phyloP scores from a whole-genome alignment of 108 stramenopile genomes.

The Skeletonema marinoi region DNA sequence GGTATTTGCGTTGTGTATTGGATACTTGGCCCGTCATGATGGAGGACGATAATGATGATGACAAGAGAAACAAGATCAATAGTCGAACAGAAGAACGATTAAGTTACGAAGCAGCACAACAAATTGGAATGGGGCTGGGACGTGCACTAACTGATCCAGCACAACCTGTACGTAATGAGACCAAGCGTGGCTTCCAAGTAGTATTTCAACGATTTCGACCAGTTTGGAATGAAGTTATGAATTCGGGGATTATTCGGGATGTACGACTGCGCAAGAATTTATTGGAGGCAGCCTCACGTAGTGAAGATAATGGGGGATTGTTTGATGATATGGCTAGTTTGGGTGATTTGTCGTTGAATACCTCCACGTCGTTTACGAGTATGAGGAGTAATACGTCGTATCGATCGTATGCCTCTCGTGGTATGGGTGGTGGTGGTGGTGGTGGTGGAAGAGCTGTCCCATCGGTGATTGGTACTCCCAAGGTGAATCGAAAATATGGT shows the following conservation, averaged over 20 bases:
- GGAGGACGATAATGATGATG: not conserved
- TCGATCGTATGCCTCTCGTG: conserved; percentile 39
- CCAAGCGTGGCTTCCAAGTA: conserved; percentile 60
- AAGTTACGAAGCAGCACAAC: conserved; percentile 29
- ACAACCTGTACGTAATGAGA: conserved; percentile 62
- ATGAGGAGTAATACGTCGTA: conserved; percentile 31
- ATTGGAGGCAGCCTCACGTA: conserved; percentile 35
- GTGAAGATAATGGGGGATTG: conserved; percentile 39
- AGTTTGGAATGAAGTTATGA: conserved; percentile 60
- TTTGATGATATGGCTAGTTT: conserved; percentile 40
- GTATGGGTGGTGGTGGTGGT: not conserved
- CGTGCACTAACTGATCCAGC: conserved; percentile 69
- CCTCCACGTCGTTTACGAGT: conserved; percentile 47
- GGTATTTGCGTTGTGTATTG: conserved; percentile 66
- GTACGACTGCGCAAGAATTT: conserved; percentile 56
- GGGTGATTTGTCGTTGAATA: conserved; percentile 42
- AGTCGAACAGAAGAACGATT: conserved; percentile 36
- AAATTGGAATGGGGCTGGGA: conserved; percentile 61
- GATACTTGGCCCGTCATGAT: conserved; percentile 54
- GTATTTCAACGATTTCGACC: conserved; percentile 54
- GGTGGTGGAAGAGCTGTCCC: conserved; percentile 14
- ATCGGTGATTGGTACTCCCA: conserved; percentile 35
- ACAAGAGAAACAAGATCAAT: conserved; percentile 39
- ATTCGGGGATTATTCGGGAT: conserved; percentile 53
- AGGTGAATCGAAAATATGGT: conserved; percentile 13